phyloP scores from a whole-genome alignment of 2,329 filamentous ascomycete species.

The Paraconiothyrium brasiliense region DNA sequence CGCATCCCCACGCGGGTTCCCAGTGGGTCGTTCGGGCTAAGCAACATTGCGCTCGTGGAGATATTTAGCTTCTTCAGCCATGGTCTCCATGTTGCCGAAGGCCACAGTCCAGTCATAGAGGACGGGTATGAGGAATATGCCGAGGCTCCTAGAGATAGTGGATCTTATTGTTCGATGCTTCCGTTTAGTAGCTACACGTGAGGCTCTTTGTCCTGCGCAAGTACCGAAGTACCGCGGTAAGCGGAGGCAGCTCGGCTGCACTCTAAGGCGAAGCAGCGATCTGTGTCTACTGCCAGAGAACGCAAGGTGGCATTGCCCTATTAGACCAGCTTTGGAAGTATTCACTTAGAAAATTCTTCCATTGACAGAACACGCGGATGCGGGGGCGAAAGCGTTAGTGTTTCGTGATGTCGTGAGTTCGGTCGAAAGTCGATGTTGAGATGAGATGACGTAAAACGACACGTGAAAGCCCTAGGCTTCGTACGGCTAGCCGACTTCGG shows the following conservation, averaged over 20 bases:
- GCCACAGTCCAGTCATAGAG: conserved; percentile 2
- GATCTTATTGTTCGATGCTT: conserved; percentile 1
- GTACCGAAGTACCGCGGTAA: conserved; percentile 3
- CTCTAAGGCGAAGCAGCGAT: not conserved
- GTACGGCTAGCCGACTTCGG: not conserved
- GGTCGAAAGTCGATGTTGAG: not conserved
- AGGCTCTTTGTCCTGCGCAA: not conserved
- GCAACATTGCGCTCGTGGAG: conserved; percentile 11
- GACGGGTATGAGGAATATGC: not conserved
- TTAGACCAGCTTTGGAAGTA: not conserved
- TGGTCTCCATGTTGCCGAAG: conserved; percentile 18
- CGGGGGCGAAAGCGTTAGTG: not conserved
- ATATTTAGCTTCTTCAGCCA: conserved; percentile 10
- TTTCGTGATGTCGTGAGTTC: not conserved
- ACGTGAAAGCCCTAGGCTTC: not conserved
- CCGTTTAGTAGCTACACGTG: not conserved
- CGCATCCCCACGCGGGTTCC: not conserved
- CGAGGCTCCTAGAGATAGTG: conserved; percentile 1
- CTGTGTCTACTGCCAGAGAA: not conserved
- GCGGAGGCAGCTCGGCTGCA: conserved; percentile 1
- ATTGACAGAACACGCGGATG: not conserved
- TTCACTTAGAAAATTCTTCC: not conserved
- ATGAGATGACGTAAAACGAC: not conserved
- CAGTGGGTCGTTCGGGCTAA: conserved; percentile 1
- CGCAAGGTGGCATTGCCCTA: not conserved